Evolutionary conservation across 2,329 filamentous ascomycete species (phyloP).

Genomic region (Orbilia blumenaviensis): DNA sequence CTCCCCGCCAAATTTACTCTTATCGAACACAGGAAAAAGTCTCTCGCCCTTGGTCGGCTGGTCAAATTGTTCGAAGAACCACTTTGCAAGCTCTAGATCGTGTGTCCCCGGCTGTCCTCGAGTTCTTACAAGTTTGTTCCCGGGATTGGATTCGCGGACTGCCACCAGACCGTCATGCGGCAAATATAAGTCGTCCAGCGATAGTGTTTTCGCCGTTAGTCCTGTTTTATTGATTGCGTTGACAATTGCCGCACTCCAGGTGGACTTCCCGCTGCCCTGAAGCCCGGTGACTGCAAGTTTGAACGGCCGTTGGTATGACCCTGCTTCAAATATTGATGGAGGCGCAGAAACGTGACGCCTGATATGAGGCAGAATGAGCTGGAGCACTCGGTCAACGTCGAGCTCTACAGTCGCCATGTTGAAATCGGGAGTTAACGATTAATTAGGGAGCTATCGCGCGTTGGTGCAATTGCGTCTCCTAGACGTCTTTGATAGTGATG

Average conservation of each 20-base stretch:
- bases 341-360: conserved; percentile 15
- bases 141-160: conserved; percentile 72
- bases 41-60: conserved; percentile 61
- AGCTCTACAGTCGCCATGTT: conserved; percentile 12
- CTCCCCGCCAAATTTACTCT: conserved; percentile 77
- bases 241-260: conserved; percentile 76
- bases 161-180: conserved; percentile 73
- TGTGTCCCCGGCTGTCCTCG: conserved; percentile 86
- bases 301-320: conserved; percentile 67
- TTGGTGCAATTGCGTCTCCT: background rate
- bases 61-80: conserved; percentile 71
- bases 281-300: conserved; percentile 90
- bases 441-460: no score
- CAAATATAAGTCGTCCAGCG: conserved; percentile 91
- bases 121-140: conserved; percentile 80
- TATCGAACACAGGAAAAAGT: conserved; percentile 81
- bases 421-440: background rate
- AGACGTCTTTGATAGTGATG: background rate
- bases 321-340: conserved; percentile 9
- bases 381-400: conserved; percentile 19
- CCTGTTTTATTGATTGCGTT: conserved; percentile 68
- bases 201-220: conserved; percentile 75
- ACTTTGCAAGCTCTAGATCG: conserved; percentile 72
- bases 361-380: conserved; percentile 26
- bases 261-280: conserved; percentile 92